These are phyloP conservation scores for Pleoardoris graminearum DNA, from an alignment of 2,329 filamentous ascomycete species.

Conservation along the genomic window DNA sequence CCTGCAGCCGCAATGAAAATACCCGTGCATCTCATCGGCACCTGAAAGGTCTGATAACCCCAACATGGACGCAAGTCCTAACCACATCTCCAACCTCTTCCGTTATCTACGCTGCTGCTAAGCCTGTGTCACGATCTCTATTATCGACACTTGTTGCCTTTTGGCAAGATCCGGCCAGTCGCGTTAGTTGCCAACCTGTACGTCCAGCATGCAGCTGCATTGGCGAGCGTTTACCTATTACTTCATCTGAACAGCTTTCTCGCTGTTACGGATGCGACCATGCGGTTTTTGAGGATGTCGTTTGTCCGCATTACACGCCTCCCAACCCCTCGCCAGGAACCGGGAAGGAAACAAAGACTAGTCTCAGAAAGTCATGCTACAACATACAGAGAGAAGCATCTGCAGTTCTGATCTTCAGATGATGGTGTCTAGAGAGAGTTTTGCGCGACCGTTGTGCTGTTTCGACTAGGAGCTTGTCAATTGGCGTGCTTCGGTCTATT, in stretches of 20 bases:
- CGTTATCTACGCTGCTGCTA: conserved; percentile 43
- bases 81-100: conserved; percentile 51
- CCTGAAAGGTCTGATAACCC: conserved; percentile 29
- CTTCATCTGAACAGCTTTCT: conserved; percentile 29
- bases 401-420: conserved; percentile 21
- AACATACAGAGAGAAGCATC: conserved; percentile 71
- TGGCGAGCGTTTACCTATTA: conserved; percentile 60
- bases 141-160: conserved; percentile 53
- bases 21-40: conserved; percentile 50
- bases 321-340: conserved; percentile 52
- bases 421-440: conserved; percentile 19
- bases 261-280: conserved; percentile 47
- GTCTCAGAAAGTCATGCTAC: conserved; percentile 83
- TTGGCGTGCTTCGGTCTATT: conserved; percentile 10
- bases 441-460: conserved; percentile 25
- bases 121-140: conserved; percentile 55
- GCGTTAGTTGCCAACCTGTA: conserved; percentile 67
- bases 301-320: conserved; percentile 82
- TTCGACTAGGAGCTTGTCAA: conserved; percentile 31
- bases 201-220: conserved; percentile 56
- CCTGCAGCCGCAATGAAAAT: conserved; percentile 42
- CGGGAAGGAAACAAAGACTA: conserved; percentile 92
- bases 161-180: conserved; percentile 61
- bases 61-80: conserved; percentile 43
- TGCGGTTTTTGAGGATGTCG: conserved; percentile 93